Evolutionary conservation across 176 grass and related monocot species (phyloP), one percentile per base, ranked within the genome.

Genomic region (Dactylis glomerata): DNA sequence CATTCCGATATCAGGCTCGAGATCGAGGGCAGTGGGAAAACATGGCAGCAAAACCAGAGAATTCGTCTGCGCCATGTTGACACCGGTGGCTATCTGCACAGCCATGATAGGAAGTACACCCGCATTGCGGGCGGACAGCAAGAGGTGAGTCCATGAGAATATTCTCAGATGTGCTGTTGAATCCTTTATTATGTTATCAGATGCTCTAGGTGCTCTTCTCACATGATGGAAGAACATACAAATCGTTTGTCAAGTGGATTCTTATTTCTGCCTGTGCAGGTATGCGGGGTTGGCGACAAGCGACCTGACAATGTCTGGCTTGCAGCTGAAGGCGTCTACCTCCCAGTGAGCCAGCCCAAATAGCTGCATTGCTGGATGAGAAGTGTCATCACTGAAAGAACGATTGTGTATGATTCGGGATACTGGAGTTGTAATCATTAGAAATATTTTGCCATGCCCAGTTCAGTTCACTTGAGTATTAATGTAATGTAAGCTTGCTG

Each of bases 51-150:
- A 88, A 83, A 92, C 82, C 92, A 98, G 72, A 90, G 67, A 84
- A 82, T 98, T 76, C 89, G 92, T 23, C 52, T 98, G 26, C 85
- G 31, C 14, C 95, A 98, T 85, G 66, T 95, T 28, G 92, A 98
- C 71, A 98, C 95, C 50, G 73, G 79, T 59, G 91, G 95, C 45
- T 98, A 93, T 90, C 89, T 98, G 52, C 95, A 98, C 81, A 95
- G 91, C 83, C 95, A 98, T 65, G 89, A 98, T 38, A 91, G 80
- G 85, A 98, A 98, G 84, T 98, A 98, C 58, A 86, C 86, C 68
- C 92, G 95, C 63, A 95, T 93, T 79, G 95, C 95, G 6, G 91
- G 92, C 46, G 95, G 95, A 15, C 95, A 98, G 71, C 95, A 98
- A 87, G 95, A 98, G 92, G 95, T 98, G 57, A 83, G 66, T 86